Conservation (phyloP, 257 asterid genomes). For the Datura wrightii region DNA sequence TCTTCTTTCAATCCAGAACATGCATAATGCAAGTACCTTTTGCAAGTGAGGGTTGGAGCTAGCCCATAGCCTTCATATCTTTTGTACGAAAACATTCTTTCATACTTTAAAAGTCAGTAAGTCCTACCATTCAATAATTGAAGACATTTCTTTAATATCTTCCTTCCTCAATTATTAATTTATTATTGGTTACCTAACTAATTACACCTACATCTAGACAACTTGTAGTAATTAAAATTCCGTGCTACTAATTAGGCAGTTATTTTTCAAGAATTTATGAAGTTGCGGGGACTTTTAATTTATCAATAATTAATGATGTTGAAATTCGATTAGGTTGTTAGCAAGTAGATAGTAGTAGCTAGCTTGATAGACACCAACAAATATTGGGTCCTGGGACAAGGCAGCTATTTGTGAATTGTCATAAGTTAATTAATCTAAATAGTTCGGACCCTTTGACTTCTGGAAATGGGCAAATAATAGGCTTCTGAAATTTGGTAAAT, state of each 20-base stretch:
- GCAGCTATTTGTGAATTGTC: neutral
- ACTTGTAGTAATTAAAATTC: neutral
- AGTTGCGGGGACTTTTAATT: neutral
- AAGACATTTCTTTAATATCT: neutral
- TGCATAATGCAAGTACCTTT: neutral
- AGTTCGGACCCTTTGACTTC: too few species aligned
- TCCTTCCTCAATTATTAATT: constrained; percentile 8
- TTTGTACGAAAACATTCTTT: constrained; percentile 25
- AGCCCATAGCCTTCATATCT: neutral
- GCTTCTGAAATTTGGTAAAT: too few species aligned
- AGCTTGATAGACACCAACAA: neutral
- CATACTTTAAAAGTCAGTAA: neutral
- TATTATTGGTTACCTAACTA: neutral
- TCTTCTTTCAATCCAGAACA: neutral
- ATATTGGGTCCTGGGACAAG: constrained; percentile 1
- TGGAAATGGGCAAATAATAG: too few species aligned
- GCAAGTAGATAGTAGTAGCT: constrained; percentile 3
- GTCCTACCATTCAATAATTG: neutral
- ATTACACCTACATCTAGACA: neutral
- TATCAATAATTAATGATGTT: neutral
- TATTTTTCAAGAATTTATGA: neutral
- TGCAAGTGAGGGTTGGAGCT: neutral
- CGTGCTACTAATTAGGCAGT: neutral
- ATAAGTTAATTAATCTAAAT: neutral
- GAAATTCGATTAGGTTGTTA: constrained; percentile 22